Evolutionary conservation across 371 early-diverging fungal species (phyloP).

Genomic region (Saksenaea oblongispora): DNA sequence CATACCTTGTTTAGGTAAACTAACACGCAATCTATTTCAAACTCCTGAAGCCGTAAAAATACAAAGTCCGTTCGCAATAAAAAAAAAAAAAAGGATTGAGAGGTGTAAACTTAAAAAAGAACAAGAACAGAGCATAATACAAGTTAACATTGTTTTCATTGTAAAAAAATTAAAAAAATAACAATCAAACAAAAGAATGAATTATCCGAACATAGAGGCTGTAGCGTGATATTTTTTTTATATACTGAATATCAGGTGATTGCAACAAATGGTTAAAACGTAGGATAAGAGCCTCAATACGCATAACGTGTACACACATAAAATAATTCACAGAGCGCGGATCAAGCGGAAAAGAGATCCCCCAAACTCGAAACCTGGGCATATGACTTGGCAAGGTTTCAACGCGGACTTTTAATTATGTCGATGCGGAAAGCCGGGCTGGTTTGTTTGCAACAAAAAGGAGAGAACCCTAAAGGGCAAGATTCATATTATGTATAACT

Average conservation of each 20-base stretch:
- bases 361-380: background rate
- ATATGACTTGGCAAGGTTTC: background rate
- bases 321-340: background rate
- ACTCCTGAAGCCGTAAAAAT: background rate
- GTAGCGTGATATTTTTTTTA: background rate
- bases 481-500: background rate
- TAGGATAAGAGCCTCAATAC: too few relatives aligned
- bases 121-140: background rate
- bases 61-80: background rate
- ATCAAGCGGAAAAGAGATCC: background rate
- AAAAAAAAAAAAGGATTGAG: background rate
- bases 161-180: conserved; percentile 4
- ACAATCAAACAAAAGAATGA: background rate
- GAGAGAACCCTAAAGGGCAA: background rate
- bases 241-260: conserved; percentile 4
- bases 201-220: background rate
- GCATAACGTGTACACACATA: background rate
- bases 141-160: conserved; percentile 2
- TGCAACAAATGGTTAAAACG: background rate
- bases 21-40: background rate
- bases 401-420: background rate
- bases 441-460: background rate
- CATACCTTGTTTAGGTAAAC: conserved; percentile 2
- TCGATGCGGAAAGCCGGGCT: background rate
- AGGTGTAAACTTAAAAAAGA: background rate